Evolutionary conservation across 495 filamentous ascomycete genomes (phyloP), one percentile per base, ranked within the genome.

Genomic region (Aspergillus egyptiacus): DNA sequence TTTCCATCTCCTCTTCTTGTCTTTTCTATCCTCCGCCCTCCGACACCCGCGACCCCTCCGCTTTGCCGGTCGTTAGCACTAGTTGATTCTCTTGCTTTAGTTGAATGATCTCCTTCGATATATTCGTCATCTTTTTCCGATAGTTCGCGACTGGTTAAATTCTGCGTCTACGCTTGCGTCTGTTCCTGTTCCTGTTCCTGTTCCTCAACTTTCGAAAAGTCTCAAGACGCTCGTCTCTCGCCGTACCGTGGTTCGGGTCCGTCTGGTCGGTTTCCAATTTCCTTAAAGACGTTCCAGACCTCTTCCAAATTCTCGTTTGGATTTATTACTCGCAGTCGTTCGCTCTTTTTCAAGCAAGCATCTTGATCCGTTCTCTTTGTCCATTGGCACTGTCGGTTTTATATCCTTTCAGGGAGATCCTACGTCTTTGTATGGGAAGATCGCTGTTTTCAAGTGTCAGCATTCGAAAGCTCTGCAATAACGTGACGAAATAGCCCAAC

Each of bases 211-310:
- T n/a, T 31, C 39, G n/a, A 46, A 9, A 25, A 3, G 39, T 11
- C 32, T 42, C 23, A 23, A 20, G 13, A 6, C 13, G 23, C 22
- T 18, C 14, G 14, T n/a, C 31, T 22, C n/a, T 15, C 5, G 6
- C 19, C 53, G 56, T 63, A 54, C 60, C 57, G 59, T 60, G 58
- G 57, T 57, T 65, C 52, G 17, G 14, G 28, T 14, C 13, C 17
- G 18, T 0, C 9, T 19, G 11, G 17, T 27, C 19, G 14, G 41
- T 27, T 31, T 44, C 33, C 36, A 43, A 2, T 19, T 23, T 15
- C 7, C 23, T 11, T 39, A 41, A 22, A 42, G 28, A 10, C 24
- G 19, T 18, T 33, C 28, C 41, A 38, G 35, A 43, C 23, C 27
- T 40, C 24, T 33, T 23, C 25, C 18, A 30, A 34, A 36, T 34